phyloP scores from a whole-genome alignment of 495 filamentous ascomycete genomes.

The Penicillium canariense region DNA sequence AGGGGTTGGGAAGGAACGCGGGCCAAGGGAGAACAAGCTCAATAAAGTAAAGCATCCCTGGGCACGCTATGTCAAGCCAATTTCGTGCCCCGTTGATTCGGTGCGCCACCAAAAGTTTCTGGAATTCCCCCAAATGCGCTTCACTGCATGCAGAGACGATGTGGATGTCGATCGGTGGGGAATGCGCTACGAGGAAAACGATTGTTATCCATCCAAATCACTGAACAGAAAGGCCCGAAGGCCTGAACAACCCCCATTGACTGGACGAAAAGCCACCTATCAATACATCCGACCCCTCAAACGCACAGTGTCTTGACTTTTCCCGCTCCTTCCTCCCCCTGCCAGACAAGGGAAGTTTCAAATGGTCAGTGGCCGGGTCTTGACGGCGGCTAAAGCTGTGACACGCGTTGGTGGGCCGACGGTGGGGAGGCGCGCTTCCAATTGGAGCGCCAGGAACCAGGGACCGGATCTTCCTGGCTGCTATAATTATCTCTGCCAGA shows the following conservation, averaged over 20 bases:
- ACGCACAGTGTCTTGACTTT: background rate
- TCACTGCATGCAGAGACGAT: slow-evolving; percentile 24
- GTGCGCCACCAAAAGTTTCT: slow-evolving; percentile 22
- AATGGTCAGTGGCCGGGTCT: slow-evolving; percentile 6
- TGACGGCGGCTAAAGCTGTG: slow-evolving; percentile 16
- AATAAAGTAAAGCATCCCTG: slow-evolving; percentile 5
- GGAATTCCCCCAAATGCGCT: slow-evolving; percentile 19
- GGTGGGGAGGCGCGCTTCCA: slow-evolving; percentile 16
- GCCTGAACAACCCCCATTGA: too few species aligned
- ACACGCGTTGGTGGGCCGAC: slow-evolving; percentile 33
- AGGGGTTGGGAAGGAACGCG: slow-evolving; percentile 12
- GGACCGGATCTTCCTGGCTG: slow-evolving; percentile 9
- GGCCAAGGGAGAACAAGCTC: slow-evolving; percentile 12
- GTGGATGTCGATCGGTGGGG: slow-evolving; percentile 24
- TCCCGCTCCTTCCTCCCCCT: too few species aligned
- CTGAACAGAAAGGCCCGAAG: too few species aligned
- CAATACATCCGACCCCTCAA: too few species aligned
- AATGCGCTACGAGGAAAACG: slow-evolving; percentile 7
- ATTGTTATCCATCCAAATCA: background rate
- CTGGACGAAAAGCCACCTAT: too few species aligned
- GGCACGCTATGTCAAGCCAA: slow-evolving; percentile 13
- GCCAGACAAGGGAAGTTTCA: background rate
- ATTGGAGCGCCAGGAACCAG: slow-evolving; percentile 23
- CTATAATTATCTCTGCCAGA: slow-evolving; percentile 15
- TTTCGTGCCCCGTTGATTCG: background rate